phyloP scores from a whole-genome alignment of 2,329 filamentous ascomycete species.

The Fusarium verticillioides region DNA sequence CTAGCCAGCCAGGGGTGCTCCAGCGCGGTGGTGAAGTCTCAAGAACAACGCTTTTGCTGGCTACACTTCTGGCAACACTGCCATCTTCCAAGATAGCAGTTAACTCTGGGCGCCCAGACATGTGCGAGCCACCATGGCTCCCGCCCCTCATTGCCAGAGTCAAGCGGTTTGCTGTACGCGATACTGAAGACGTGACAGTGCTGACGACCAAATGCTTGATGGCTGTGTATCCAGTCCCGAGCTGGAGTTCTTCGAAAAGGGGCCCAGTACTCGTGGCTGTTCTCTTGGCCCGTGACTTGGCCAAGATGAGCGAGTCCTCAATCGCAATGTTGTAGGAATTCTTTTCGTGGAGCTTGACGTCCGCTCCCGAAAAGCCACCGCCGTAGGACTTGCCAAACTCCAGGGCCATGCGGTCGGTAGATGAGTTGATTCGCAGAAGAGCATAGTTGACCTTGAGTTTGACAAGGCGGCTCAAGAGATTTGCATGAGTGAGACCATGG shows the following conservation, averaged over 20 bases:
- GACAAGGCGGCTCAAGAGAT: background rate
- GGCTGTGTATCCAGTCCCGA: conserved; percentile 4
- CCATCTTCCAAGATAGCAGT: background rate
- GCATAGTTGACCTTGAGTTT: conserved; percentile 20
- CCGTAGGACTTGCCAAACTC: background rate
- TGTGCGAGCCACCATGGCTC: background rate
- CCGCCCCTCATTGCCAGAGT: background rate
- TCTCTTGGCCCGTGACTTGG: background rate
- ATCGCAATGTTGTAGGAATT: background rate
- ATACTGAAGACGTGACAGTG: conserved; percentile 24
- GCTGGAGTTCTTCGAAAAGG: conserved; percentile 11
- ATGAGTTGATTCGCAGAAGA: conserved; percentile 8
- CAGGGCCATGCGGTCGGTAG: background rate
- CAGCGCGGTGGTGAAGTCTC: background rate
- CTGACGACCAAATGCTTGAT: conserved; percentile 20
- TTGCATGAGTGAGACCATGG: background rate
- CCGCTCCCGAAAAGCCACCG: background rate
- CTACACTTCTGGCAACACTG: background rate
- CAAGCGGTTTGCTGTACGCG: conserved; percentile 17
- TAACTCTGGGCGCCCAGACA: background rate
- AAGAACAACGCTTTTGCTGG: background rate
- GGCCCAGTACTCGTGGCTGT: conserved; percentile 9
- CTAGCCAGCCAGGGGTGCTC: background rate
- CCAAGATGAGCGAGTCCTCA: background rate
- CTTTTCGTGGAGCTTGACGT: background rate